These are phyloP conservation scores for Botryotinia convoluta DNA, from an alignment of 2,329 filamentous ascomycete species.

Conservation along the genomic window DNA sequence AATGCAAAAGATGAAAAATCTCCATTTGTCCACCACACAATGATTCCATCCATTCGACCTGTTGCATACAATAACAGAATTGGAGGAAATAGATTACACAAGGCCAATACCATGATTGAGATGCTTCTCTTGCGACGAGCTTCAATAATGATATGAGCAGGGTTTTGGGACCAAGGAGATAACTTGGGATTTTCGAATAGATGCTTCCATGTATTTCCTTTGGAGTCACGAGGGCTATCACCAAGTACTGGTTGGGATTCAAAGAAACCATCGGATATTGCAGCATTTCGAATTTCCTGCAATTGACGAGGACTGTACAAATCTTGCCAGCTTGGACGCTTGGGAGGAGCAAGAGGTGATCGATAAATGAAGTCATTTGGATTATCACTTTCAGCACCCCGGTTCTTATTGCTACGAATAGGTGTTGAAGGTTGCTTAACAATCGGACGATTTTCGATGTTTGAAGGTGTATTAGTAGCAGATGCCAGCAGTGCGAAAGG, in stretches of 20 bases:
- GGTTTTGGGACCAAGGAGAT: slow-evolving; percentile 24
- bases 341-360: slow-evolving; percentile 34
- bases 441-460: neutral
- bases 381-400: slow-evolving; percentile 1
- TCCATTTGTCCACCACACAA: slow-evolving; percentile 32
- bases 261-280: slow-evolving; percentile 28
- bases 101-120: slow-evolving; percentile 28
- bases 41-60: slow-evolving; percentile 32
- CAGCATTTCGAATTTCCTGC: slow-evolving; percentile 25
- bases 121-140: slow-evolving; percentile 25
- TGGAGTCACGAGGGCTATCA: neutral
- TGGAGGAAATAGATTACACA: slow-evolving; percentile 35
- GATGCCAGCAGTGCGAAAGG: slow-evolving; percentile 30
- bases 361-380: slow-evolving; percentile 32
- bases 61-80: slow-evolving; percentile 31
- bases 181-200: slow-evolving; percentile 28
- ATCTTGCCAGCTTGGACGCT: slow-evolving; percentile 30
- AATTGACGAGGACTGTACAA: slow-evolving; percentile 33
- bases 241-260: slow-evolving; percentile 18
- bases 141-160: slow-evolving; percentile 23
- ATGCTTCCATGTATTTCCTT: slow-evolving; percentile 24
- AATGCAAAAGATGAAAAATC: slow-evolving; percentile 29
- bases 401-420: neutral
- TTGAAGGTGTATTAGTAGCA: neutral
- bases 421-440: slow-evolving; percentile 21